Base-by-base conservation (phyloP, 371 early-diverging fungal genomes). In the Choanephora cucurbitarum region DNA sequence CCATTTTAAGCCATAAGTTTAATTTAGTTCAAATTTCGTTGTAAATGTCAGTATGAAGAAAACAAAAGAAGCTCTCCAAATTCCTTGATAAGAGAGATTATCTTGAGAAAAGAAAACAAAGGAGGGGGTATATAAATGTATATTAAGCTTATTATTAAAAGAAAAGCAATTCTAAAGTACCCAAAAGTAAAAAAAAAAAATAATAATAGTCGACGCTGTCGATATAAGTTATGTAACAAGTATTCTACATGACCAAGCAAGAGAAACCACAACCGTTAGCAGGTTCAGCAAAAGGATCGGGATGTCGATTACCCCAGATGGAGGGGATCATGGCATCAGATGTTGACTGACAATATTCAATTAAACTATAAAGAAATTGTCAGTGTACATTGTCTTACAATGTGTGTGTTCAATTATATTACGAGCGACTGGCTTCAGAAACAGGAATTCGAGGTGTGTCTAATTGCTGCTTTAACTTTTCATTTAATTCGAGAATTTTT, bases 391-490 rank as follows among this genome's bases (percentile, higher is more conserved):
- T 28, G 28, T 3, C 28, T 15, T 41, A 15, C 42, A 52, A 22
- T 28, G n/a, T n/a, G n/a, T n/a, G n/a, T n/a, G n/a, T n/a, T n/a
- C n/a, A n/a, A n/a, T n/a, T n/a, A n/a, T n/a, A n/a, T 59, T 64
- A 64, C 65, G 65, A 59, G 11, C 56, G 59, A 59, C 65, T 64
- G 43, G 94, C 93, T 67, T 91, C 90, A 32, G 91, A 89, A 13
- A 93, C 91, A 15, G 89, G 78, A 32, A 92, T 82, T 41, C 94
- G 80, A 22, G 86, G 83, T 52, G 91, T 74, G 61, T 94, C 91
- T 41, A 94, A 80, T 64, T 88, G 88, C 53, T 92, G 91, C 52
- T 79, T 80, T 54, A 94, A 67, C n/a, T 90, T 85, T 53, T 76
- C 75, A 68, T 90, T 94, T 60, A 85, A 77, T 64, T 94, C 93